Base-by-base conservation (phyloP, 371 early-diverging fungal species). In the Catenaria anguillulae region DNA sequence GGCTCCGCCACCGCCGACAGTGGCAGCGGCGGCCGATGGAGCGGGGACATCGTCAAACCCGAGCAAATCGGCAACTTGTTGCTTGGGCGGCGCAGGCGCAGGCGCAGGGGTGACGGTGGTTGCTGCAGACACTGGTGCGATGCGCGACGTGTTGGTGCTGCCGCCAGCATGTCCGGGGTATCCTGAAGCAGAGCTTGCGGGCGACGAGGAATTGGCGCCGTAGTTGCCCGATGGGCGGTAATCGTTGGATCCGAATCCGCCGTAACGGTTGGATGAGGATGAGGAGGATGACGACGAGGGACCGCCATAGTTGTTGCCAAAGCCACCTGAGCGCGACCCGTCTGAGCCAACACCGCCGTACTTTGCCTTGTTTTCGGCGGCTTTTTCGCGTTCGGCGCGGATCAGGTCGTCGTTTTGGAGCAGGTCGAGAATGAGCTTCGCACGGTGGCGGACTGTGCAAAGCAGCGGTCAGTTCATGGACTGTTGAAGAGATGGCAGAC, bases 401-500 rank as follows among this genome's bases (percentile, higher is more conserved):
- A 95, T 84, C 21, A 71, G 77, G 15, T 89, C 84, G 33, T 77
- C 81, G 68, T 88, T 79, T 52, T 77, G 78, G 33, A 94, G 68
- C 59, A 94, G 71, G 12, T 91, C 93, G 0, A 81, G 76, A 46
- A 97, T 76, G 72, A 93, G 92, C 68, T 88, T 90, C 26, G 95
- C 89, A 24, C 95, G 80, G 65, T 90, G 86, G 34, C 90, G 86
- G 43, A 96, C 89, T 89, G 66, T 36, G 56, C n/a, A 23, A 23
- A 21, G 36, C 10, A 45, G 34, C 26, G 56, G 17, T 31, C 33
- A 43, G 33, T 26, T 33, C 34, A 6, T 37, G 26, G 21, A 33
- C 5, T 8, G 4, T 0, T 13, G 40, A 24, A 13, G 33, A 12
- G 10, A 4, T 19, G 10, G 12, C 19, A 4, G 29, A 24, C 6